phyloP scores from a whole-genome alignment of 148 eudicot genomes.

The Silene conica region DNA sequence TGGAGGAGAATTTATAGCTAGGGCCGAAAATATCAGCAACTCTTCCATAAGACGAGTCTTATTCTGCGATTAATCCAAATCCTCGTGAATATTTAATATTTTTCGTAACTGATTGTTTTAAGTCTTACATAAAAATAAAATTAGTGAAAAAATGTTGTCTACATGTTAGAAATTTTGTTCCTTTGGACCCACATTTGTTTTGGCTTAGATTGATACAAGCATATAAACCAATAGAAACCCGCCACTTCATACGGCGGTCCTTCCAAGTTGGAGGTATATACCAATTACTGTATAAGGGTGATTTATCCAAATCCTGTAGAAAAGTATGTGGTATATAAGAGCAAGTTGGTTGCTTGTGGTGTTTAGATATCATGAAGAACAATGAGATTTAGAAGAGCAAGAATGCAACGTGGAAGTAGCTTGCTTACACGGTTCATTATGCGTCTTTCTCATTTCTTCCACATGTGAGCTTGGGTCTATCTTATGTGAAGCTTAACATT shows the following conservation, averaged over 20 bases:
- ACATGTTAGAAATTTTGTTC: background rate
- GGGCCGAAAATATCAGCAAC: background rate
- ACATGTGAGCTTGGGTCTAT: constrained; percentile 16
- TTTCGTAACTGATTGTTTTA: background rate
- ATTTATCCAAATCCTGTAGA: constrained; percentile 21
- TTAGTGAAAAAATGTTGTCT: background rate
- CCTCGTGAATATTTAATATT: background rate
- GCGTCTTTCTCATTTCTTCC: constrained; percentile 31
- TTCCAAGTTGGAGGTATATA: constrained; percentile 2
- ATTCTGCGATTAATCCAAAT: background rate
- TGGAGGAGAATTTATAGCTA: constrained; percentile 38
- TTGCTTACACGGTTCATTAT: constrained; percentile 40
- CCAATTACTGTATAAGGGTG: background rate
- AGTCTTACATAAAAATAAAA: background rate
- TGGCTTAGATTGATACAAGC: constrained; percentile 12
- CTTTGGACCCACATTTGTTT: constrained; percentile 15
- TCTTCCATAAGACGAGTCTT: background rate
- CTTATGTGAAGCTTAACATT: background rate
- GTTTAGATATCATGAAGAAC: background rate
- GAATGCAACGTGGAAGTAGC: constrained; percentile 39
- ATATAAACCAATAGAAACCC: constrained; percentile 9
- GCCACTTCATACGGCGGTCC: constrained; percentile 23
- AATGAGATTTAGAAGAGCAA: constrained; percentile 15
- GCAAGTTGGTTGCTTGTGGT: constrained; percentile 22
- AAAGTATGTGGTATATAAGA: constrained; percentile 15